phyloP scores from a whole-genome alignment of 139 green algal genomes.

The Zygnema cylindricum region DNA sequence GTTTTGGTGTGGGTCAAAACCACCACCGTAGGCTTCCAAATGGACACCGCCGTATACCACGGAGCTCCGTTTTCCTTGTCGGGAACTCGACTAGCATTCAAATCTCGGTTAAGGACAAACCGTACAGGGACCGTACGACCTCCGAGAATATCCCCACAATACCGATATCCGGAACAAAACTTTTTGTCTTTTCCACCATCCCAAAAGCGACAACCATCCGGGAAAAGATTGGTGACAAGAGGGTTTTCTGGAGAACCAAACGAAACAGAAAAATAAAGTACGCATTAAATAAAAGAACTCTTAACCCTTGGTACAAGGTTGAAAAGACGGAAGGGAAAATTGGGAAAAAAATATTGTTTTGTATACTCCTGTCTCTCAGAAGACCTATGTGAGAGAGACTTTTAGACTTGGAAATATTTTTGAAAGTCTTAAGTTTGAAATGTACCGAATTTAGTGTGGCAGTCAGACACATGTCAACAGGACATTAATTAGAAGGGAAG shows the following conservation, averaged over 20 bases:
- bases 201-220: background rate
- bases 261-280: too few species aligned
- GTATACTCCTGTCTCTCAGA: too few species aligned
- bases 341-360: too few species aligned
- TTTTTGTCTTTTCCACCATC: background rate
- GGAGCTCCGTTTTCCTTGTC: background rate
- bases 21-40: background rate
- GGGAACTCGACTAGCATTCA: background rate
- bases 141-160: background rate
- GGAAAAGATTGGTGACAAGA: background rate
- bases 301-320: too few species aligned
- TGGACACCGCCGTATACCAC: background rate
- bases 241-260: background rate
- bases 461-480: too few species aligned
- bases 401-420: too few species aligned
- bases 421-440: too few species aligned
- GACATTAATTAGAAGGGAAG: too few species aligned
- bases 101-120: background rate
- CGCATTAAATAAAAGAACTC: too few species aligned
- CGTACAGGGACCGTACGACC: background rate
- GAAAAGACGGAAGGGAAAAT: too few species aligned
- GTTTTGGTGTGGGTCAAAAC: background rate
- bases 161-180: background rate
- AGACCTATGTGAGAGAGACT: too few species aligned
- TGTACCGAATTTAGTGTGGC: too few species aligned